Evolutionary conservation across 2,329 filamentous ascomycete genomes (phyloP), one percentile per base, ranked within the genome.

Genomic region (Alternaria longipes): DNA sequence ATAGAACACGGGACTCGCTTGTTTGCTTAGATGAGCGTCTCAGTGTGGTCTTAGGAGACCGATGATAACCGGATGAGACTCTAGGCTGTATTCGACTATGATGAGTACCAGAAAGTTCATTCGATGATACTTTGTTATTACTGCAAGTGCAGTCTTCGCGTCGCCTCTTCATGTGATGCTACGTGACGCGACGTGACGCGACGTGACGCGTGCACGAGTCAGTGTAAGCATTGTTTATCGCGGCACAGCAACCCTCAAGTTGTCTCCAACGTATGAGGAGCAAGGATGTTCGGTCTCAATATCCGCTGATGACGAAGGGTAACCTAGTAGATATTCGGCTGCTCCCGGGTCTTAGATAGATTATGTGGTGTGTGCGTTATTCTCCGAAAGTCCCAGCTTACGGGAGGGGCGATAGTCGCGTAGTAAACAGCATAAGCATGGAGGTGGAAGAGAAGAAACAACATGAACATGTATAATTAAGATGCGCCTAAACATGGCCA

Each of bases 291-390:
- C 18, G 47, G 52, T 22, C 51, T 28, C 38, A 56, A 28, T n/a
- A 26, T 26, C 28, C 41, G 53, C 40, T 41, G 18, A 34, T 9
- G 30, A 45, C 32, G 38, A 46, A 60, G 57, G 53, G 28, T 56
- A 60, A 46, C 50, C 56, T 59, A 52, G 26, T 22, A 42, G 28
- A 50, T 42, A 30, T 42, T 42, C 59, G 59, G 59, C 59, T 61
- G 41, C 59, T 61, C 59, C 59, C 59, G 55, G 54, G 44, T 61
- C 47, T 49, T 58, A 20, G 54, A 45, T 30, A 16, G 46, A 44
- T 49, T 42, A 44, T 34, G 36, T 45, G 40, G 54, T 12, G 49
- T 58, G 54, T 58, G 59, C 54, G 50, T 58, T 44, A 61, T 54
- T 58, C 49, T 54, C 54, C 42, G 59, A 59, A n/a, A 42, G 30